Evolutionary conservation across 257 asterid species (phyloP), one percentile per base, ranked within the genome.

Genomic region (Primulina eburnea): DNA sequence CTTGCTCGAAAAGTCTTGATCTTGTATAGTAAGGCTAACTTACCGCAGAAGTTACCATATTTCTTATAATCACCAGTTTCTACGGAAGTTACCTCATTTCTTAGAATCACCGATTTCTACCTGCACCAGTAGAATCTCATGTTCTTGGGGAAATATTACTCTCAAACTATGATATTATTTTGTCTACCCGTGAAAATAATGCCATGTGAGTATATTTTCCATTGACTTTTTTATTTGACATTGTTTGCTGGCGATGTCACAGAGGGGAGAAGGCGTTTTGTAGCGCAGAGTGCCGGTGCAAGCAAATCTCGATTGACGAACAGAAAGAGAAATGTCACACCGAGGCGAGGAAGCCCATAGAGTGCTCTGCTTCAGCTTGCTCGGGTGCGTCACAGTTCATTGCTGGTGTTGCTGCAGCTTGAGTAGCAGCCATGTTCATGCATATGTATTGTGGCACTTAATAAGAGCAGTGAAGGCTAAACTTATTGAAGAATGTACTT

Each of bases 231-330:
- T 58, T 65, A 47, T 8, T 70, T 56, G 33, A 62, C 34, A 58
- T 30, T 9, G 20, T 56, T 8, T 57, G 17, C 62, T 70, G 70
- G 60, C 65, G 30, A 71, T 64, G 14, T 66, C 75, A 76, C 87
- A 83, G 90, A 72, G 88, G 90, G 64, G 90, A 86, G 53, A 83
- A 80, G 67, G 88, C 90, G n/a, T 86, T 85, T 71, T 85, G 90
- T 64, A 83, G 88, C 34, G 75, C 71, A 38, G 90, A 85, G 70
- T 85, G 90, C 60, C 90, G 88, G 18, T 64, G 40, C 80, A 71
- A 76, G 64, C 87, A 86, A 24, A 86, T 83, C 53, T 71, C 82
- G 5, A 73, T 81, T 0, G 90, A 86, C 26, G 90, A 86, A 72
- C 75, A 67, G 77, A 77, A 68, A 60, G 87, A 81, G 78, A 83